Conservation (phyloP, 2,329 filamentous ascomycete species). For the Hysterium pulicare region DNA sequence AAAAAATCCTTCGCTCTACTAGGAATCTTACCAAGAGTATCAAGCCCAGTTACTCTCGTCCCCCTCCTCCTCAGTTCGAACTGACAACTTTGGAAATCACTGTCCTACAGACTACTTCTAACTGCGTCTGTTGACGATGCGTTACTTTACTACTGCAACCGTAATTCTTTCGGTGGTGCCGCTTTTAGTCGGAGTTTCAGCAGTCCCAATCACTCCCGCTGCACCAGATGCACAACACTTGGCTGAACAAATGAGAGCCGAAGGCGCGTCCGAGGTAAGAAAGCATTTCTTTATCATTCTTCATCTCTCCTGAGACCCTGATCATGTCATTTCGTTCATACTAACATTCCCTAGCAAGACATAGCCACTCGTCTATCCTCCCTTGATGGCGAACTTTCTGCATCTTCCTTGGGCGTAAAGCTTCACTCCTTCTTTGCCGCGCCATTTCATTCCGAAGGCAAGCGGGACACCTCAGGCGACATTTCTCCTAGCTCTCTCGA, state of each 20-base stretch:
- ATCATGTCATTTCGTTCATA: not conserved
- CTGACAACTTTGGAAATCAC: conserved; percentile 1
- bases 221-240: conserved; percentile 30
- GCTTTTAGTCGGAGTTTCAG: conserved; percentile 21
- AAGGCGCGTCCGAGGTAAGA: conserved; percentile 29
- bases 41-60: conserved; percentile 3
- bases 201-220: conserved; percentile 33
- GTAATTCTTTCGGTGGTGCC: conserved; percentile 18
- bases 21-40: conserved; percentile 7
- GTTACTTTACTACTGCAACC: not conserved
- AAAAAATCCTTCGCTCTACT: conserved; percentile 12
- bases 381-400: no score
- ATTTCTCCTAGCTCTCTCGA: conserved; percentile 33
- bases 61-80: conserved; percentile 6
- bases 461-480: conserved; percentile 31
- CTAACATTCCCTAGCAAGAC: no score
- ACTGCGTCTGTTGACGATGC: no score
- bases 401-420: not conserved
- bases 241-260: conserved; percentile 30
- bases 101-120: no score
- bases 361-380: conserved; percentile 5
- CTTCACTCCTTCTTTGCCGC: conserved; percentile 11
- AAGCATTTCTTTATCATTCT: not conserved
- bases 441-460: not conserved
- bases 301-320: not conserved